Percentiles rank a stretch among this genome's conserved stretches.
phyloP scores from a whole-genome alignment of 768 basidiomycete species.

The Pholiota molesta region DNA sequence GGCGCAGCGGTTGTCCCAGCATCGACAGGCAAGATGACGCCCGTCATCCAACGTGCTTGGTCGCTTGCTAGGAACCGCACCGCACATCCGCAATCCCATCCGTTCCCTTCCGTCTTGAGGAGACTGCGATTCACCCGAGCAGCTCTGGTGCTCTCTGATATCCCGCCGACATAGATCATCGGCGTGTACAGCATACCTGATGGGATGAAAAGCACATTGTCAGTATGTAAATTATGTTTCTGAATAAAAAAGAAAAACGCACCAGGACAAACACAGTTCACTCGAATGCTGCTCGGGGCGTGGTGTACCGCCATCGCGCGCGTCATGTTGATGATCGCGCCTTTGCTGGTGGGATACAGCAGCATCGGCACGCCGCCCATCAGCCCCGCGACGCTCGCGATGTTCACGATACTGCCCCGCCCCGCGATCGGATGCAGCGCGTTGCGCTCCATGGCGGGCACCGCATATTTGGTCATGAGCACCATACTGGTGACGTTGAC shows the following conservation, averaged over 20 bases:
- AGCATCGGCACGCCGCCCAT: constrained; percentile 41
- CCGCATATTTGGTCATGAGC: constrained; percentile 44
- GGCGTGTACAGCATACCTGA: constrained; percentile 44
- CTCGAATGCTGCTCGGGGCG: constrained; percentile 40
- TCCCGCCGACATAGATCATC: constrained; percentile 40
- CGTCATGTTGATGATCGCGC: constrained; percentile 46
- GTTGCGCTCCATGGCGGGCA: constrained; percentile 46
- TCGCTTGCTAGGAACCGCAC: constrained; percentile 43
- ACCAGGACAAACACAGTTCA: constrained; percentile 47
- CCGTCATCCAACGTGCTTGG: constrained; percentile 47
- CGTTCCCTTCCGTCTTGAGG: constrained; percentile 45
- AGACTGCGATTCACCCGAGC: constrained; percentile 38
- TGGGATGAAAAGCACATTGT: background rate
- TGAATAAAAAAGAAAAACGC: too few relatives aligned
- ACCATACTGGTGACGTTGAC: constrained; percentile 47
- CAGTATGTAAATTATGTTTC: background rate
- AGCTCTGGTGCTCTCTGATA: constrained; percentile 38
- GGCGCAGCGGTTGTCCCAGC: constrained; percentile 42
- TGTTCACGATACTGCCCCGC: constrained; percentile 44
- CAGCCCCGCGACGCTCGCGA: constrained; percentile 40
- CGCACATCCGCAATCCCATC: constrained; percentile 44
- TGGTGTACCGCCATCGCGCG: constrained; percentile 48
- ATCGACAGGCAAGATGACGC: constrained; percentile 41
- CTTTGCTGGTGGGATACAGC: constrained; percentile 46
- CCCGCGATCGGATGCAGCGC: constrained; percentile 30